phyloP scores from a whole-genome alignment of 768 basidiomycete species.

The Trichaptum fuscoviolaceum region DNA sequence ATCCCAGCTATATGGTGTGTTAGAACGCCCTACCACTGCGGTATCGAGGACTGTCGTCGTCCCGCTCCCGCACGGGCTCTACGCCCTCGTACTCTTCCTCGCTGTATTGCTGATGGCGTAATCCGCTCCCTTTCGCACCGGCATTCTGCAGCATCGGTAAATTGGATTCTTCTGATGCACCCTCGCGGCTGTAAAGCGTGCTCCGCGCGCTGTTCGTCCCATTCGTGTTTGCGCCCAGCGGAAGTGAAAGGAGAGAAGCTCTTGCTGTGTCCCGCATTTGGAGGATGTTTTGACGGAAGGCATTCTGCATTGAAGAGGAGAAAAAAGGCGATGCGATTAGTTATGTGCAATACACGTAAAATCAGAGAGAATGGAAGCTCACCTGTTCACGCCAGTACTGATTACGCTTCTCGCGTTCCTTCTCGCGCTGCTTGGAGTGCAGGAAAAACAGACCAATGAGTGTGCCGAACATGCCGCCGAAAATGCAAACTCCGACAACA shows the following conservation, averaged over 20 bases:
- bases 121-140: constrained; percentile 37
- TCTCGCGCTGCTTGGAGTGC: constrained; percentile 66
- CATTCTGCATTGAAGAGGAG: constrained; percentile 39
- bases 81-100: background rate
- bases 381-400: constrained; percentile 92
- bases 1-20: background rate
- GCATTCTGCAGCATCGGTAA: constrained; percentile 47
- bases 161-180: constrained; percentile 49
- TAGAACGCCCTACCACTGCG: background rate
- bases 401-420: constrained; percentile 75
- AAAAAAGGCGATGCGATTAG: constrained; percentile 5
- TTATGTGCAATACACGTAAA: background rate
- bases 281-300: constrained; percentile 74
- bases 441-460: constrained; percentile 63
- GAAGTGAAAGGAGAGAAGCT: constrained; percentile 55
- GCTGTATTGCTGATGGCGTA: constrained; percentile 33
- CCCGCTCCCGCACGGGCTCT: background rate
- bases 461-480: constrained; percentile 70
- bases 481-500: constrained; percentile 63
- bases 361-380: constrained; percentile 6
- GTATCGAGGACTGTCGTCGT: background rate
- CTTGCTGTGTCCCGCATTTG: constrained; percentile 76
- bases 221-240: constrained; percentile 31
- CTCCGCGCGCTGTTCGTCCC: constrained; percentile 36
- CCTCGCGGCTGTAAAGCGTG: constrained; percentile 44